Conservation (phyloP, 2,329 filamentous ascomycete species). For the Botrytis paeoniae region DNA sequence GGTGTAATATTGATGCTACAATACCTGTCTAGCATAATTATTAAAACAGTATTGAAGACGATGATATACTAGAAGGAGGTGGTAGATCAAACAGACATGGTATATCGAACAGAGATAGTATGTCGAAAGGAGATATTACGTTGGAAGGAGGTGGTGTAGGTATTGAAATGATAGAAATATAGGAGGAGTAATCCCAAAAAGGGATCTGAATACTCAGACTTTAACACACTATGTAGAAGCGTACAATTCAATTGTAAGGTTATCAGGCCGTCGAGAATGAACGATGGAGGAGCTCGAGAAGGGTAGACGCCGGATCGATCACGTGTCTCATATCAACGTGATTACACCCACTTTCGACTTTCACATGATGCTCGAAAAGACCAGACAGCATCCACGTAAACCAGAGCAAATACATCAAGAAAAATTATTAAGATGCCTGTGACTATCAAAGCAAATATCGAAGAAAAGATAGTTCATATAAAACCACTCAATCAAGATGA, state of each 20-base stretch:
- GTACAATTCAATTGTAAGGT: not conserved
- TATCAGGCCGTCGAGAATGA: not conserved
- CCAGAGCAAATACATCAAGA: not conserved
- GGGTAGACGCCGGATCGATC: not conserved
- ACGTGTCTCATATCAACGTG: not conserved
- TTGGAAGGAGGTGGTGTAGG: not conserved
- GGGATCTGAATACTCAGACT: not conserved
- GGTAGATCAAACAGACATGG: not conserved
- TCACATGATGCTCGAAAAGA: not conserved
- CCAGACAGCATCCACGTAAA: not conserved
- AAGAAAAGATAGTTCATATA: constrained; percentile 47
- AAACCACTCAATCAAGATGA: constrained; percentile 63
- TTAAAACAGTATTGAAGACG: not conserved
- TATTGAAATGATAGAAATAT: not conserved
- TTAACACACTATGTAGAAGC: not conserved
- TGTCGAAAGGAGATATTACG: not conserved
- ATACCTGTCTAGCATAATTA: not conserved
- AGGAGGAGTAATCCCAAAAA: rapidly evolving
- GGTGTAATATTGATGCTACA: not conserved
- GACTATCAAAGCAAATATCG: constrained; percentile 19
- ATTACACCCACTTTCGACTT: not conserved
- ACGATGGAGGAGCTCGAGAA: not conserved
- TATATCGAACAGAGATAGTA: not conserved
- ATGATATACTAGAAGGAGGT: not conserved
- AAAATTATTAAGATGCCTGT: constrained; percentile 26